These are phyloP conservation scores for Inosperma sp. DNA, from an alignment of 768 basidiomycete species.

Conservation along the genomic window DNA sequence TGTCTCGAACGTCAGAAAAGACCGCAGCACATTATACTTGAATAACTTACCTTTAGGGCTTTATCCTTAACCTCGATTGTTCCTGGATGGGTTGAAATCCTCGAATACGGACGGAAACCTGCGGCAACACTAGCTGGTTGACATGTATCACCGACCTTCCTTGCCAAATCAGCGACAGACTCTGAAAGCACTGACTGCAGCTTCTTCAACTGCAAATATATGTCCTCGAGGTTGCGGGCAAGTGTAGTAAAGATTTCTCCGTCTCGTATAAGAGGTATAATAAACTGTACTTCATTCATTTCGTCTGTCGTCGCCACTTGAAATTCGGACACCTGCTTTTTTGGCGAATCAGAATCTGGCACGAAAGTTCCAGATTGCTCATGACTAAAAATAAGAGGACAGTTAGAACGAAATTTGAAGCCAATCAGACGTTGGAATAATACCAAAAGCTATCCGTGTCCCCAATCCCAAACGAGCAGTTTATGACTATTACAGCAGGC, in stretches of 20 bases:
- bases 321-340: too few species aligned
- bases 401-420: too few species aligned
- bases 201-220: slow-evolving; percentile 43
- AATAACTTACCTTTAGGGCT: slow-evolving; percentile 22
- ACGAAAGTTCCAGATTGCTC: too few species aligned
- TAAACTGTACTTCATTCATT: too few species aligned
- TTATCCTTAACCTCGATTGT: slow-evolving; percentile 22
- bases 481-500: too few species aligned
- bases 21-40: neutral
- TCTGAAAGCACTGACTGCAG: slow-evolving; percentile 49
- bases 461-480: too few species aligned
- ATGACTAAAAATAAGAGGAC: too few species aligned
- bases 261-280: slow-evolving; percentile 77
- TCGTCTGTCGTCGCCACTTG: slow-evolving; percentile 13
- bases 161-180: slow-evolving; percentile 36
- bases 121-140: slow-evolving; percentile 38
- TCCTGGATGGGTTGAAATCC: slow-evolving; percentile 36
- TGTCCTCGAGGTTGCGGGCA: slow-evolving; percentile 51
- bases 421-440: too few species aligned
- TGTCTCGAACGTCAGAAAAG: slow-evolving; percentile 14
- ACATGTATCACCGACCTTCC: slow-evolving; percentile 37
- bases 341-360: neutral
- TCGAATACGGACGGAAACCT: slow-evolving; percentile 44
- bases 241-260: slow-evolving; percentile 76
- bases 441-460: too few species aligned